phyloP scores from a whole-genome alignment of 2,329 filamentous ascomycete species.

The Amauroascus verrucosus region DNA sequence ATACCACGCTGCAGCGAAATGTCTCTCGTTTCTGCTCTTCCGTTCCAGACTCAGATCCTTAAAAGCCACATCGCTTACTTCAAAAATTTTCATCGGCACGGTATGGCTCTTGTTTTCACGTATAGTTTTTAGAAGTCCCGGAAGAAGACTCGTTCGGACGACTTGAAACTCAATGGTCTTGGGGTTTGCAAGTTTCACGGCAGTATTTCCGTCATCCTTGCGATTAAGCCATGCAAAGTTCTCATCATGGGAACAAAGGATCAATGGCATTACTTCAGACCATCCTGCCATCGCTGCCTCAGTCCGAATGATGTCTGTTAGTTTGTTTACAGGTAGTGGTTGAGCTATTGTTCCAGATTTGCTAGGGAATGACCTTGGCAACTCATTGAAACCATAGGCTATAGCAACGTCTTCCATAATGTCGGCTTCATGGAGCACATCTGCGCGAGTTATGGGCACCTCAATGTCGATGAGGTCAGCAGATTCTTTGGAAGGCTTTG shows the following conservation, averaged over 20 bases:
- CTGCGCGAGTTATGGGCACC: conserved; percentile 80
- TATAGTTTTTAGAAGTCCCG: conserved; percentile 84
- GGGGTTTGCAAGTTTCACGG: conserved; percentile 77
- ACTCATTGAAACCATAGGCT: conserved; percentile 93
- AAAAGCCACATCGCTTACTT: conserved; percentile 82
- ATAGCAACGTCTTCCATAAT: conserved; percentile 98
- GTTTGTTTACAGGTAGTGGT: conserved; percentile 85
- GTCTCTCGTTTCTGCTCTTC: conserved; percentile 81
- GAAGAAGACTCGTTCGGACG: conserved; percentile 74
- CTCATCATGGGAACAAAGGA: conserved; percentile 94
- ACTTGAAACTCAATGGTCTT: conserved; percentile 92
- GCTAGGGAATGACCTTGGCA: conserved; percentile 76
- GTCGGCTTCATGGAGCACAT: conserved; percentile 92
- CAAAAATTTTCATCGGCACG: conserved; percentile 85
- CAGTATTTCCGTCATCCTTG: conserved; percentile 72
- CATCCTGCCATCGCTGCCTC: conserved; percentile 92
- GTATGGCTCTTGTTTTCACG: conserved; percentile 84
- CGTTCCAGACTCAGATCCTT: conserved; percentile 75
- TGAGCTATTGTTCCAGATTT: conserved; percentile 79
- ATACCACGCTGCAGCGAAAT: conserved; percentile 93
- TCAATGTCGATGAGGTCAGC: conserved; percentile 66
- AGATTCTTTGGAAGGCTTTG: conserved; percentile 60
- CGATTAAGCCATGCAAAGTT: conserved; percentile 95
- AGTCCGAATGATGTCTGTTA: conserved; percentile 76
- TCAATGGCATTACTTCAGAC: conserved; percentile 91